These are phyloP conservation scores for Oryza meridionalis DNA, from an alignment of 176 grass and related monocot species.

Conservation along the genomic window DNA sequence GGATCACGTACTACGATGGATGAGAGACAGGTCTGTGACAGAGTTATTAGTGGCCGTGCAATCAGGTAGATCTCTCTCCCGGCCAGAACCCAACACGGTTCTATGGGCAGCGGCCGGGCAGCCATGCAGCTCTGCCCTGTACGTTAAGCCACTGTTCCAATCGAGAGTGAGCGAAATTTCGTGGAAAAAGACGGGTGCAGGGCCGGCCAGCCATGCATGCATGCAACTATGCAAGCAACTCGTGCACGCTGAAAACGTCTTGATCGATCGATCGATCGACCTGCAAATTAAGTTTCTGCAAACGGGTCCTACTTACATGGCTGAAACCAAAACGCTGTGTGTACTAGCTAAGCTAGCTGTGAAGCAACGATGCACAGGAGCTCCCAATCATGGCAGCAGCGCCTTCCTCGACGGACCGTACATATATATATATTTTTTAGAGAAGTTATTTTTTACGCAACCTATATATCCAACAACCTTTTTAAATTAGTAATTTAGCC, in stretches of 20 bases:
- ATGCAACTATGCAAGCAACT: background rate
- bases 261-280: too few species aligned
- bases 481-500: too few species aligned
- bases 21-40: too few species aligned
- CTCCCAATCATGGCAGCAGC: background rate
- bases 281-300: too few species aligned
- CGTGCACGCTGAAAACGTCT: background rate
- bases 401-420: constrained; percentile 8
- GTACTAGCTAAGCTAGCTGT: background rate
- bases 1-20: too few species aligned
- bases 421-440: background rate
- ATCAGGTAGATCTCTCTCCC: background rate
- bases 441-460: too few species aligned
- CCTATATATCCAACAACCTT: too few species aligned
- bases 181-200: background rate
- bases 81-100: background rate
- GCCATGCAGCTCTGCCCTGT: background rate
- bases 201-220: background rate
- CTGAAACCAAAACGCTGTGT: too few species aligned
- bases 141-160: background rate
- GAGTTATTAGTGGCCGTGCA: too few species aligned
- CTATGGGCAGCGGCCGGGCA: background rate
- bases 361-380: constrained; percentile 1
- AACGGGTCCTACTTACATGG: too few species aligned
- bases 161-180: background rate